These are phyloP conservation scores for Cystofilobasidium macerans DNA, from an alignment of 768 basidiomycete species.

Conservation along the genomic window DNA sequence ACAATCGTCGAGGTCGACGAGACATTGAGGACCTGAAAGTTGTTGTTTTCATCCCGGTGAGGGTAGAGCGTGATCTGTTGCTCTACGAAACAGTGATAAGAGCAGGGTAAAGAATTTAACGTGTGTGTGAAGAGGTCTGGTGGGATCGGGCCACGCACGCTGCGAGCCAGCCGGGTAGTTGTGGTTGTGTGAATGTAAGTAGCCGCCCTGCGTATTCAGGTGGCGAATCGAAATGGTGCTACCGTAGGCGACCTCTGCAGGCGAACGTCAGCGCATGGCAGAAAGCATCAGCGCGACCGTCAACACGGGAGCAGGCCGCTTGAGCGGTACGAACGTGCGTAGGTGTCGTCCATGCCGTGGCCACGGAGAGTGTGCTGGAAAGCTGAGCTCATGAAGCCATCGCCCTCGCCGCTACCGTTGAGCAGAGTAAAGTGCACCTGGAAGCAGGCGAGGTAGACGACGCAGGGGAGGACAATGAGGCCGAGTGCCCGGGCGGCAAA, in stretches of 20 bases:
- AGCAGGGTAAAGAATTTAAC: conserved; percentile 19
- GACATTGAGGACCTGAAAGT: conserved; percentile 75
- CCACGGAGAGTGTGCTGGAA: conserved; percentile 93
- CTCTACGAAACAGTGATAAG: conserved; percentile 45
- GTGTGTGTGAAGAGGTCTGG: background rate
- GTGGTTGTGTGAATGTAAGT: conserved; percentile 86
- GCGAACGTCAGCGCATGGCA: background rate
- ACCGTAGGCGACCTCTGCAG: conserved; percentile 68
- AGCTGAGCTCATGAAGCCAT: conserved; percentile 98
- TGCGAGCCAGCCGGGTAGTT: conserved; percentile 80
- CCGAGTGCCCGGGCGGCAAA: conserved; percentile 82
- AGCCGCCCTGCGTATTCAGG: conserved; percentile 96
- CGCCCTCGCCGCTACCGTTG: conserved; percentile 83
- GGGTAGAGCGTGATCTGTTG: conserved; percentile 99
- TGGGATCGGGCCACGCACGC: conserved; percentile 47
- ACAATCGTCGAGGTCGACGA: conserved; percentile 41
- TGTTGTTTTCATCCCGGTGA: conserved; percentile 91
- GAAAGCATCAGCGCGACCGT: background rate
- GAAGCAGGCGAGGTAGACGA: conserved; percentile 97
- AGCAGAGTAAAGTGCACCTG: conserved; percentile 84
- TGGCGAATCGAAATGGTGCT: conserved; percentile 76
- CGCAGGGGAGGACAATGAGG: conserved; percentile 67
- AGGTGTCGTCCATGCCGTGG: conserved; percentile 84
- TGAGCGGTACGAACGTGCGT: conserved; percentile 67
- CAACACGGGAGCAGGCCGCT: too few species aligned